A percentile compares a stretch with the other conserved stretches of the same genome.
These are phyloP conservation scores for Vinca minor DNA, from an alignment of 257 asterid species.

Conservation along the genomic window DNA sequence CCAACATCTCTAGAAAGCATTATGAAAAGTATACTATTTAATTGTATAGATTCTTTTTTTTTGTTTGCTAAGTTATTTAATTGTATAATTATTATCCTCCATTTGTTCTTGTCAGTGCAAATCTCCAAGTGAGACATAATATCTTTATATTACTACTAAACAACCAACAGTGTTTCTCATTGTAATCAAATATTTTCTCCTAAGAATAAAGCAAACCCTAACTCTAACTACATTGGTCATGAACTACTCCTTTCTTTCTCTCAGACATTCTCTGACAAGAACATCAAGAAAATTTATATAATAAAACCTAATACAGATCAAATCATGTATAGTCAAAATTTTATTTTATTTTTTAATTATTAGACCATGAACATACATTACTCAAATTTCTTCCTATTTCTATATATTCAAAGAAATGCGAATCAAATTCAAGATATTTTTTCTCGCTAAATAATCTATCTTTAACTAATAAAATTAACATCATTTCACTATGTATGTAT, in stretches of 20 bases:
- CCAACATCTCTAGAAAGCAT: neutral
- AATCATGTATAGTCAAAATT: neutral
- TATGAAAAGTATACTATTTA: too few species aligned
- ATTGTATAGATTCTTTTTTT: too few species aligned
- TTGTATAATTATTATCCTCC: too few species aligned
- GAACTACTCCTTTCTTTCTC: neutral
- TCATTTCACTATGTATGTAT: neutral
- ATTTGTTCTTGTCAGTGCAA: neutral
- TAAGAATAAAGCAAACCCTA: neutral
- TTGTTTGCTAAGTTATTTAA: too few species aligned
- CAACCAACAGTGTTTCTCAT: neutral
- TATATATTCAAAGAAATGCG: neutral
- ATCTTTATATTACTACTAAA: too few species aligned
- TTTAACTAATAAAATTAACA: neutral
- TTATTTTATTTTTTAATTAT: neutral
- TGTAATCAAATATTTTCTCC: neutral
- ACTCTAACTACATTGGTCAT: neutral
- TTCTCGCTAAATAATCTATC: neutral
- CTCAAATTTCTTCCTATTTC: too few species aligned
- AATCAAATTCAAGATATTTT: neutral
- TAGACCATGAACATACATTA: neutral
- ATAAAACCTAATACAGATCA: neutral
- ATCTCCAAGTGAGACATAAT: neutral
- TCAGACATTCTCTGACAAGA: conserved; percentile 4
- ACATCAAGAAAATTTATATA: neutral